phyloP scores from a whole-genome alignment of 495 filamentous ascomycete genomes.

The Penicillium angulare region DNA sequence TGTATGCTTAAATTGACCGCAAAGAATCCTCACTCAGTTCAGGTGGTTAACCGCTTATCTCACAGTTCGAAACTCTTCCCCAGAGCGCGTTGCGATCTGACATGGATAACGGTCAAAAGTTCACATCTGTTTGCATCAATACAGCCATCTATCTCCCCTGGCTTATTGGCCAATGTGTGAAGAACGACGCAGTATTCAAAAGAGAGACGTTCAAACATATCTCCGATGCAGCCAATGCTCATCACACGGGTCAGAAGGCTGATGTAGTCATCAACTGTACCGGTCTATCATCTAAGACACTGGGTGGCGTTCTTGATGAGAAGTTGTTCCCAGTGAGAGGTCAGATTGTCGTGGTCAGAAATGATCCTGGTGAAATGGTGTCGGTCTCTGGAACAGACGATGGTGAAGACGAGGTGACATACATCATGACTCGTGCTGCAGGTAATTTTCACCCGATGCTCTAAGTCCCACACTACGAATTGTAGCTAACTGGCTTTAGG shows the following conservation, averaged over 20 bases:
- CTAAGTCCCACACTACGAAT: not conserved
- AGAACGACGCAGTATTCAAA: constrained; percentile 64
- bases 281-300: constrained; percentile 66
- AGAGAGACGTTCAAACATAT: constrained; percentile 66
- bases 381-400: constrained; percentile 76
- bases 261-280: constrained; percentile 86
- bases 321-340: constrained; percentile 76
- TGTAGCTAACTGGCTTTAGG: constrained; percentile 27
- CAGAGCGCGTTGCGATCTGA: constrained; percentile 54
- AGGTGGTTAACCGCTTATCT: constrained; percentile 1
- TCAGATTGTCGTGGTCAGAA: constrained; percentile 86
- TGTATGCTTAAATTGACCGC: constrained; percentile 36
- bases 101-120: constrained; percentile 68
- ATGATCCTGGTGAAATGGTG: constrained; percentile 71
- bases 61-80: constrained; percentile 56
- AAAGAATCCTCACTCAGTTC: not conserved
- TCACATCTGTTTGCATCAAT: constrained; percentile 90
- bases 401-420: constrained; percentile 73
- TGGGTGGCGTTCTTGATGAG: constrained; percentile 81
- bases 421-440: constrained; percentile 87
- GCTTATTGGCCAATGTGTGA: constrained; percentile 72
- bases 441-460: constrained; percentile 32
- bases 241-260: constrained; percentile 60
- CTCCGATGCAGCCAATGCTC: constrained; percentile 61
- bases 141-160: constrained; percentile 82